A percentile compares a stretch with the other conserved stretches of the same genome.
Conservation (phyloP, 176 grass and related monocot species). For the Phragmites australis region DNA sequence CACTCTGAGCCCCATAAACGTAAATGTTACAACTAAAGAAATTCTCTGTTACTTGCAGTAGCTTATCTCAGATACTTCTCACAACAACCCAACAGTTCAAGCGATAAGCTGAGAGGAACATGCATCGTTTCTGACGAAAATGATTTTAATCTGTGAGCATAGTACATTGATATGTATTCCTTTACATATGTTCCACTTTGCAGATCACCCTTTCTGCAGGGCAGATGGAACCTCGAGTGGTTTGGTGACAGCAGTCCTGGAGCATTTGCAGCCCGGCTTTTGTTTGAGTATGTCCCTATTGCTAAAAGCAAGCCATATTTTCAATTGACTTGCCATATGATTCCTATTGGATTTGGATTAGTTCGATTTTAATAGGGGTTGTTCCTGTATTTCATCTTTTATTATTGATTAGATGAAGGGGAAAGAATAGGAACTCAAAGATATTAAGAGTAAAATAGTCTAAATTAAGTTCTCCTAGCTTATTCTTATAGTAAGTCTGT, state of each 20-base stretch:
- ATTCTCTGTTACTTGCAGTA: background rate
- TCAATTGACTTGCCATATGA: background rate
- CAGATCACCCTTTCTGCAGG: conserved; percentile 92
- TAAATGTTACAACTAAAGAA: conserved; percentile 27
- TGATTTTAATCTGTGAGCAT: too few species aligned
- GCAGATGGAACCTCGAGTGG: conserved; percentile 95
- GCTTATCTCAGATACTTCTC: background rate
- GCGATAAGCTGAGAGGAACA: background rate
- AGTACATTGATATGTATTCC: background rate
- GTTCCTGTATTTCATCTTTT: too few species aligned
- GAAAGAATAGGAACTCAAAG: too few species aligned
- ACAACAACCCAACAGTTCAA: background rate
- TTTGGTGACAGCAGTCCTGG: conserved; percentile 84
- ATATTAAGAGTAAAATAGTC: too few species aligned
- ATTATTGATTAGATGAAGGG: too few species aligned
- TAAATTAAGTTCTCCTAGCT: conserved; percentile 6
- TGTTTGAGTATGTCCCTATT: conserved; percentile 84
- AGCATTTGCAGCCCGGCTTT: conserved; percentile 63
- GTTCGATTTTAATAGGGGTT: too few species aligned
- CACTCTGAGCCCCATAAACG: conserved; percentile 77
- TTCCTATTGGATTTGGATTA: too few species aligned
- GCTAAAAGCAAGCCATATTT: conserved; percentile 15
- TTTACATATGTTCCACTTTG: conserved; percentile 25
- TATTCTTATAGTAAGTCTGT: conserved; percentile 16
- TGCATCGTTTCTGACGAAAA: background rate